These are phyloP conservation scores for Suillus luteus DNA, from an alignment of 768 basidiomycete species.

Conservation along the genomic window DNA sequence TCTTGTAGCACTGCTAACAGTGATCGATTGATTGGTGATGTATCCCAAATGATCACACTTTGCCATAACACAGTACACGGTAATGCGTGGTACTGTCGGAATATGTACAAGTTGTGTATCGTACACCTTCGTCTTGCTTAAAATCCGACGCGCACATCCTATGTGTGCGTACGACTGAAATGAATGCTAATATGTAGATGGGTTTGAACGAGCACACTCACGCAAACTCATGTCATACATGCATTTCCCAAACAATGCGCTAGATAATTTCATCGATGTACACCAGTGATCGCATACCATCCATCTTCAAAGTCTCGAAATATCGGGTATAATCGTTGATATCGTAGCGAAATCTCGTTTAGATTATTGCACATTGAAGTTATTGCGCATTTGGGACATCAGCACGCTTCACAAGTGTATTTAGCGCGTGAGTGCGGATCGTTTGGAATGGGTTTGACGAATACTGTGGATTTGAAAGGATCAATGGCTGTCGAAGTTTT, in stretches of 20 bases:
- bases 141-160: neutral
- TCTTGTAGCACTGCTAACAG: neutral
- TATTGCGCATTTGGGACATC: conserved; percentile 9
- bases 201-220: neutral
- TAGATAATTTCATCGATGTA: neutral
- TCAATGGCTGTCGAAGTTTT: conserved; percentile 66
- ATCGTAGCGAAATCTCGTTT: neutral
- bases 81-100: neutral
- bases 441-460: conserved; percentile 72
- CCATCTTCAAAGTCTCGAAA: neutral
- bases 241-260: neutral
- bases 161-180: neutral
- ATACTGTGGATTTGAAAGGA: conserved; percentile 67
- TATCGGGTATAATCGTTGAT: neutral
- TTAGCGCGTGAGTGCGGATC: conserved; percentile 77
- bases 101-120: neutral
- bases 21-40: neutral
- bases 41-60: neutral
- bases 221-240: neutral
- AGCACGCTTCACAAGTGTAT: conserved; percentile 65
- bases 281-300: neutral
- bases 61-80: neutral
- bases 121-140: neutral
- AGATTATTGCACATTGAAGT: neutral
- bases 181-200: neutral